Base-by-base conservation (phyloP, 75 land plant genomes). In the Selaginella moellendorffii region DNA sequence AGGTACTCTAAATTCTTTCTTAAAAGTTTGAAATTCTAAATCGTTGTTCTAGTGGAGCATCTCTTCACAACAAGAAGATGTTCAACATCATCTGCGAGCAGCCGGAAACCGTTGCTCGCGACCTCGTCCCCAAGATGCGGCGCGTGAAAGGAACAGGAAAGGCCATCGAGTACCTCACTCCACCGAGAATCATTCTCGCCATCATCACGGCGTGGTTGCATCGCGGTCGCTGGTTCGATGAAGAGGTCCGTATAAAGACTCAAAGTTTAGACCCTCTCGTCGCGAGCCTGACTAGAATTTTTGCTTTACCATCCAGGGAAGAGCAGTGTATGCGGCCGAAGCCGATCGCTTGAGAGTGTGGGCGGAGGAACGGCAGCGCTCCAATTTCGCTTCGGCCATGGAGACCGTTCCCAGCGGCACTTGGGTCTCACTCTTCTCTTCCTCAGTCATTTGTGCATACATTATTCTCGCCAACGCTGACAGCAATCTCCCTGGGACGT, bases 11-110 rank as follows among this genome's bases (percentile, higher is more conserved):
- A 0, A 19, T 25, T 56, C 23, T 21, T 73, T 62, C 24, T 68
- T 62, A 30, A 36, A 36, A 36, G 14, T 14, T 36, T 36, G 14
- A 36, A 36, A 5, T 36, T 36, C 5, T 36, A 5, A 5, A 36
- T 36, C 14, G 46, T 36, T 36, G 46, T 36, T 67, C 69, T 87
- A 93, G 98, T 80, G 98, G 98, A 30, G 83, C 98, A 30, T 74
- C 82, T 23, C 72, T 86, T 24, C 80, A 79, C 61, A 93, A 93
- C 71, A 93, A 93, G 64, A 88, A 85, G 64, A 84, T 86, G 85
- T 93, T 93, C 31, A 93, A 93, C 68, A 83, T 93, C 31, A 93
- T 93, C 1, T 93, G 98, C 52, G 98, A 93, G 90, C 90, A 86
- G 31, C 98, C 98, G 5, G 98, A 93, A 70, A 93, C 98, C 24